These are phyloP conservation scores for Blastocystis sp. DNA, from an alignment of 352 stramenopile genomes.

Conservation along the genomic window DNA sequence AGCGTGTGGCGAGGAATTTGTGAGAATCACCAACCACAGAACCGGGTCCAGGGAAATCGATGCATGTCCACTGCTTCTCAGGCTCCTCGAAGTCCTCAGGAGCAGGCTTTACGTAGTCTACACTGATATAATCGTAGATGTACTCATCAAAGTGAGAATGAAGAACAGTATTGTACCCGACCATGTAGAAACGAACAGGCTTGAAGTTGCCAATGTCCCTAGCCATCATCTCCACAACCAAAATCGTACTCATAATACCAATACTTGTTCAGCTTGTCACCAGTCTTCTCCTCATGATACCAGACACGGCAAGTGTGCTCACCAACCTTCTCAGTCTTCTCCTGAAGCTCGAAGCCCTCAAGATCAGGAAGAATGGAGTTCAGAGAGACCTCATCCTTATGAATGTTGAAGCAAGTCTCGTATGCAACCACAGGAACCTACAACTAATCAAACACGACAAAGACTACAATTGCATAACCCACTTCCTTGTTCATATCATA, in stretches of 20 bases:
- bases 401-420: slow-evolving; percentile 83
- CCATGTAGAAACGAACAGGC: slow-evolving; percentile 81
- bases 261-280: slow-evolving; percentile 80
- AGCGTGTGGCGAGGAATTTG: slow-evolving; percentile 75
- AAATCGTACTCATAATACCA: slow-evolving; percentile 80
- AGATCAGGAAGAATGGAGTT: slow-evolving; percentile 83
- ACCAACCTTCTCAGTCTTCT: slow-evolving; percentile 77
- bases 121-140: slow-evolving; percentile 82
- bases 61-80: slow-evolving; percentile 78
- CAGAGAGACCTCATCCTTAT: slow-evolving; percentile 73
- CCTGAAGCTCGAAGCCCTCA: slow-evolving; percentile 79
- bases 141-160: slow-evolving; percentile 85
- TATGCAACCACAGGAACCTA: slow-evolving; percentile 73
- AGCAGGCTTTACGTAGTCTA: slow-evolving; percentile 76
- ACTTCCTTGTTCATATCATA: slow-evolving; percentile 67
- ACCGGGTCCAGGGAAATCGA: slow-evolving; percentile 73
- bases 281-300: slow-evolving; percentile 77
- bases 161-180: slow-evolving; percentile 80
- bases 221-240: slow-evolving; percentile 54
- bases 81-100: slow-evolving; percentile 76
- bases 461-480: slow-evolving; percentile 38
- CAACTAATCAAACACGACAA: background rate
- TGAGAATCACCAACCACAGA: slow-evolving; percentile 70
- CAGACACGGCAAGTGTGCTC: slow-evolving; percentile 79
- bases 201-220: slow-evolving; percentile 71